phyloP scores from a whole-genome alignment of 2,329 filamentous ascomycete genomes.

The Paraphoma chrysanthemicola region DNA sequence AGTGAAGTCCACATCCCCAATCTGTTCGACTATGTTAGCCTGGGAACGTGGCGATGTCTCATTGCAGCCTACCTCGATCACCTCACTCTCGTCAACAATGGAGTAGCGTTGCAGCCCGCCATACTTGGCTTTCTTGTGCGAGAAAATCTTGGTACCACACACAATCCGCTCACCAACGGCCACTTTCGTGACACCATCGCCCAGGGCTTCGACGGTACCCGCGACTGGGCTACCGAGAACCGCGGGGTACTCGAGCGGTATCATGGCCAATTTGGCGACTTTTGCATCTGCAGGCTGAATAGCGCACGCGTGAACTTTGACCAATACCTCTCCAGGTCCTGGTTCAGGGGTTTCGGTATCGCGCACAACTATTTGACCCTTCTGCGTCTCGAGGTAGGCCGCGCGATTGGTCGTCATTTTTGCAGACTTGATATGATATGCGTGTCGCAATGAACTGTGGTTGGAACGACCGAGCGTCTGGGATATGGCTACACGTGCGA shows the following conservation, averaged over 20 bases:
- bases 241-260: conserved; percentile 30
- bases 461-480: no score
- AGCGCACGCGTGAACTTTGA: conserved; percentile 29
- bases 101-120: conserved; percentile 24
- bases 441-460: no score
- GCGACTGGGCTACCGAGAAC: conserved; percentile 39
- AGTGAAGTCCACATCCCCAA: conserved; percentile 28
- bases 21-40: conserved; percentile 19
- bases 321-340: conserved; percentile 22
- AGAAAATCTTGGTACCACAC: conserved; percentile 25
- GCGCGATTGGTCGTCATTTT: conserved; percentile 24
- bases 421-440: conserved; percentile 26
- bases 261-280: conserved; percentile 19
- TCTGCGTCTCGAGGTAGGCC: conserved; percentile 21
- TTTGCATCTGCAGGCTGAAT: conserved; percentile 41
- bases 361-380: conserved; percentile 17
- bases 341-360: conserved; percentile 23
- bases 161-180: conserved; percentile 43
- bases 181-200: conserved; percentile 36
- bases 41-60: not conserved
- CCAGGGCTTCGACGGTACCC: conserved; percentile 42
- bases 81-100: conserved; percentile 23
- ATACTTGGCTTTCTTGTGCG: conserved; percentile 26
- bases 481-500: no score
- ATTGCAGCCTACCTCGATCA: conserved; percentile 14